These are phyloP conservation scores for Coemansia sp. DNA, from an alignment of 192 early-diverging fungal species.

Conservation along the genomic window DNA sequence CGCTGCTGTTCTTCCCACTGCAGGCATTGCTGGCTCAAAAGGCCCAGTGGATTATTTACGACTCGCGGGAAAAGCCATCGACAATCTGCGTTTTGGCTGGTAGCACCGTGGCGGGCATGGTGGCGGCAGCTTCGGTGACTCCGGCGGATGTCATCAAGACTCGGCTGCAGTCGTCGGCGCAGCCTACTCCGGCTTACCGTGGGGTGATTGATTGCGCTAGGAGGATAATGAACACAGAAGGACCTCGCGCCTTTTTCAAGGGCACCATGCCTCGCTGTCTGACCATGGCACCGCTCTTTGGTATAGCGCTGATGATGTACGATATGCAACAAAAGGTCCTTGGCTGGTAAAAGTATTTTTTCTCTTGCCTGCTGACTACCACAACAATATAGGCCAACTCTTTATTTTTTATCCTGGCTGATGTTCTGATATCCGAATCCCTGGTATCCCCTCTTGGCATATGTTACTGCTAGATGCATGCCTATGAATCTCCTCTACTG, in stretches of 20 bases:
- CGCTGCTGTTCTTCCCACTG: conserved; percentile 80
- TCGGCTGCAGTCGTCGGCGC: conserved; percentile 62
- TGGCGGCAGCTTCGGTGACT: conserved; percentile 70
- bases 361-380: background rate
- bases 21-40: conserved; percentile 50
- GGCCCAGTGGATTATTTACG: conserved; percentile 22
- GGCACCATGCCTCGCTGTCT: conserved; percentile 57
- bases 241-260: conserved; percentile 68
- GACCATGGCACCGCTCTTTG: conserved; percentile 59
- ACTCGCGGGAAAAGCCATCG: conserved; percentile 70
- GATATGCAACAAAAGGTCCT: conserved; percentile 63
- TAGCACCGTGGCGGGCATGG: conserved; percentile 93
- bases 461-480: background rate
- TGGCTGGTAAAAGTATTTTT: conserved; percentile 27
- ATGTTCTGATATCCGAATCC: background rate
- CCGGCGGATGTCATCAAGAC: conserved; percentile 87
- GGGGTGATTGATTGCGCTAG: conserved; percentile 51
- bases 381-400: background rate
- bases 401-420: background rate
- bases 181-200: conserved; percentile 45
- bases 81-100: conserved; percentile 80
- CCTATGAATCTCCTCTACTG: background rate
- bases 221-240: conserved; percentile 54
- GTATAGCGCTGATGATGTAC: conserved; percentile 64
- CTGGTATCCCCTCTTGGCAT: background rate